Percentiles rank a stretch among this genome's conserved stretches.
These are phyloP conservation scores for Miscanthus lutarioriparius DNA, from an alignment of 176 grass and related monocot genomes.

Conservation along the genomic window DNA sequence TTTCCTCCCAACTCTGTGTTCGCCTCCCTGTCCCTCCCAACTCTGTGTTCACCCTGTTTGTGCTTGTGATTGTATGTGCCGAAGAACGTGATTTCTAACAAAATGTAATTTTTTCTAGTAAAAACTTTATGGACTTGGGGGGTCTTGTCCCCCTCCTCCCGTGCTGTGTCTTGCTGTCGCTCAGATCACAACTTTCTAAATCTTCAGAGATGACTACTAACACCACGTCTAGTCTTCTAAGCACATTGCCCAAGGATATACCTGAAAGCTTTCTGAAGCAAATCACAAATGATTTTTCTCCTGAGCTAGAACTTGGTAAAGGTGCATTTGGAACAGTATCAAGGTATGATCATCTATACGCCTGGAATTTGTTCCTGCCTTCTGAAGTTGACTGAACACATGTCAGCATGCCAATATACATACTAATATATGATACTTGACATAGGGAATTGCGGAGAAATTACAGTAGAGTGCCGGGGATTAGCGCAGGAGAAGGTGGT, in stretches of 20 bases:
- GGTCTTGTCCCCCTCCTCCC: no score
- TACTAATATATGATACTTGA: neutral
- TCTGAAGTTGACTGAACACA: no score
- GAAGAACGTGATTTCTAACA: no score
- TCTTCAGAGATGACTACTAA: neutral
- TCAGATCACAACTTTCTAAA: neutral
- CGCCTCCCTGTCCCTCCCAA: no score
- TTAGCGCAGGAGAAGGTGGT: no score
- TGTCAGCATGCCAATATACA: no score
- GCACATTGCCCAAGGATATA: neutral
- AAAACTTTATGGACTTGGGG: no score
- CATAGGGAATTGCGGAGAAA: neutral
- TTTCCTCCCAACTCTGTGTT: no score
- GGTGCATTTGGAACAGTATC: conserved; percentile 36
- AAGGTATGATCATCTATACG: neutral
- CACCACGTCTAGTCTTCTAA: neutral
- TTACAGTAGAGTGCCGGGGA: no score
- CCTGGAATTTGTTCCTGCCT: neutral
- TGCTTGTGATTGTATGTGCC: no score
- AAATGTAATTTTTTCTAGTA: no score
- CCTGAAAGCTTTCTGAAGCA: conserved; percentile 17
- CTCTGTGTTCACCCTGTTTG: no score
- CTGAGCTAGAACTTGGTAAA: neutral
- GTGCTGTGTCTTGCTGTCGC: neutral
- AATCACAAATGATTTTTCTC: conserved; percentile 19